Conservation (phyloP, 306 rosid species). For the Nissolia schottii region DNA sequence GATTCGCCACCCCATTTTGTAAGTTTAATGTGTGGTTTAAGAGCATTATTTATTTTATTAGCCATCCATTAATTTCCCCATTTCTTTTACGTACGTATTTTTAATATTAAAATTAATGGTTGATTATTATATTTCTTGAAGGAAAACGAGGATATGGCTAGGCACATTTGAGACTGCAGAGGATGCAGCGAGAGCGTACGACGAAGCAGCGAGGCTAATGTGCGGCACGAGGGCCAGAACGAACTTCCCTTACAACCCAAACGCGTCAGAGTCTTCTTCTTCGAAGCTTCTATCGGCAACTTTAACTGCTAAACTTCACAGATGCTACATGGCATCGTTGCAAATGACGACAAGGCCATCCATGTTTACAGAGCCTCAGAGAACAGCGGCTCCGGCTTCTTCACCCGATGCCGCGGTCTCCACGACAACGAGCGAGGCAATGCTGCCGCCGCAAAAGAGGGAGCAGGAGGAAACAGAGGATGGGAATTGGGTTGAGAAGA, state of each 20-base stretch:
- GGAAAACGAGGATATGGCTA: constrained; percentile 96
- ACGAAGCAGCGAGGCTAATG: constrained; percentile 95
- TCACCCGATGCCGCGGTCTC: constrained; percentile 13
- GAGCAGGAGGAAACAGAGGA: constrained; percentile 15
- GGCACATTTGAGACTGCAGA: constrained; percentile 97
- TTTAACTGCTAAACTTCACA: constrained; percentile 79
- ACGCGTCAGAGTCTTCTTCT: constrained; percentile 61
- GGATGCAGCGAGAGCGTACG: constrained; percentile 91
- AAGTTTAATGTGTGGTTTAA: too few species aligned
- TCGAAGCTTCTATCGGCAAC: constrained; percentile 89
- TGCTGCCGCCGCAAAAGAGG: constrained; percentile 30
- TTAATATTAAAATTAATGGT: too few species aligned
- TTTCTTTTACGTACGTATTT: too few species aligned
- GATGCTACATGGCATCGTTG: constrained; percentile 80
- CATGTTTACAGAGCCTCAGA: constrained; percentile 40
- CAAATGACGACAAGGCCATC: constrained; percentile 69
- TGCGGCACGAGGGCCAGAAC: constrained; percentile 85
- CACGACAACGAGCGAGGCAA: constrained; percentile 3
- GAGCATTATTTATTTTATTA: too few species aligned
- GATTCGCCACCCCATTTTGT: constrained; percentile 94
- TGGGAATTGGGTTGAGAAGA: constrained; percentile 43
- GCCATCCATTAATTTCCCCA: too few species aligned
- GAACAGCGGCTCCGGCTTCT: constrained; percentile 18
- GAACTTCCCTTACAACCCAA: constrained; percentile 83
- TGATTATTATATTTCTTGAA: too few species aligned